phyloP scores from a whole-genome alignment of 257 asterid species.

The Thymus mandschuricus region DNA sequence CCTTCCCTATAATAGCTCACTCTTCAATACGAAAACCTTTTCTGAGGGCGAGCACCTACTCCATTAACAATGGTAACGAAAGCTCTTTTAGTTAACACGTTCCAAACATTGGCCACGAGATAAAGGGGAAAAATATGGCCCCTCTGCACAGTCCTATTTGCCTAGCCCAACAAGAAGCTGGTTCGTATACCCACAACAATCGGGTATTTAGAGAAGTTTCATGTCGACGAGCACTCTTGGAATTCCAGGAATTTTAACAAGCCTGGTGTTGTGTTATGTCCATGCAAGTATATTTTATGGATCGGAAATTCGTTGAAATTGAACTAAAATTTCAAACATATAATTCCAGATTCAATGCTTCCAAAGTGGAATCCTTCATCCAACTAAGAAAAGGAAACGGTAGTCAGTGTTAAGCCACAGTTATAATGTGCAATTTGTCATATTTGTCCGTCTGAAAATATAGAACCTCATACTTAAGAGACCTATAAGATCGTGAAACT shows the following conservation, averaged over 20 bases:
- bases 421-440: slow-evolving; percentile 3
- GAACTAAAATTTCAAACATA: no score
- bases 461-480: slow-evolving; percentile 9
- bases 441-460: not conserved
- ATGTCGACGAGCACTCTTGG: not conserved
- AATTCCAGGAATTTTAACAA: slow-evolving; percentile 23
- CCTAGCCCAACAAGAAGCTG: not conserved
- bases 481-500: slow-evolving; percentile 17
- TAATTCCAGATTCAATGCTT: slow-evolving; percentile 17
- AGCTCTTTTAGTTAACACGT: slow-evolving; percentile 1
- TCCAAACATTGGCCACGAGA: not conserved
- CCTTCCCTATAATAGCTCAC: no score
- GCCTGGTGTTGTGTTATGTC: not conserved
- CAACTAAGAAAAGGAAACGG: slow-evolving; percentile 9
- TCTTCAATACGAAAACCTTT: no score
- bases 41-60: not conserved
- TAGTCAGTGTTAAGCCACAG: slow-evolving; percentile 3
- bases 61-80: slow-evolving; percentile 8
- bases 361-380: slow-evolving; percentile 2
- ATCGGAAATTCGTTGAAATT: no score
- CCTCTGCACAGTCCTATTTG: slow-evolving; percentile 9
- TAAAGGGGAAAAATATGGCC: not conserved
- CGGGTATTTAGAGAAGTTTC: slow-evolving; percentile 8
- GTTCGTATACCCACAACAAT: slow-evolving; percentile 2
- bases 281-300: no score